phyloP scores from a whole-genome alignment of 768 basidiomycete genomes.

The Clitopilus hobsonii region DNA sequence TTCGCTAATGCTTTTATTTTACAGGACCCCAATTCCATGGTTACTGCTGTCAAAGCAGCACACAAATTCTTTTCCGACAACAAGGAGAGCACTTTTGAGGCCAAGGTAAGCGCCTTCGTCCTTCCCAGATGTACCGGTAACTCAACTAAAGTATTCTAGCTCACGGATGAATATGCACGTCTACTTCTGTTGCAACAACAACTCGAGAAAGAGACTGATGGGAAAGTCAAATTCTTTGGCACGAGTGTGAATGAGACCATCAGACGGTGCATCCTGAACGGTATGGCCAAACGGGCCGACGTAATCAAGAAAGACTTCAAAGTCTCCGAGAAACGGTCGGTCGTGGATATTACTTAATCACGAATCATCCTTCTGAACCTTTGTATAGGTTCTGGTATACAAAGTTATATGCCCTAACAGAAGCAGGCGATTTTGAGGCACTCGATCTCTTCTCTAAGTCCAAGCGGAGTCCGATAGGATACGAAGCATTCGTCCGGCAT shows the following conservation, averaged over 20 bases:
- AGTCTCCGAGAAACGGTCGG: slow-evolving; percentile 88
- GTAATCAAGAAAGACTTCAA: slow-evolving; percentile 87
- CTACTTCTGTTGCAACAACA: slow-evolving; percentile 81
- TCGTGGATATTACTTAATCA: too few species aligned
- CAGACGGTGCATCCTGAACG: slow-evolving; percentile 67
- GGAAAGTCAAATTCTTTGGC: slow-evolving; percentile 77
- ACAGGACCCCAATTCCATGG: slow-evolving; percentile 70
- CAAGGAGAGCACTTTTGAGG: slow-evolving; percentile 86
- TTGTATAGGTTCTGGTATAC: slow-evolving; percentile 88
- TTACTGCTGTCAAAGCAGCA: slow-evolving; percentile 72
- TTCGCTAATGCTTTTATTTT: background rate
- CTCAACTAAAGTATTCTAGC: slow-evolving; percentile 43
- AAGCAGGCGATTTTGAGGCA: slow-evolving; percentile 78
- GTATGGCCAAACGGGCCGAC: slow-evolving; percentile 84
- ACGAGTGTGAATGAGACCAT: slow-evolving; percentile 87
- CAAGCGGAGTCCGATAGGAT: slow-evolving; percentile 91
- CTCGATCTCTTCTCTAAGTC: slow-evolving; percentile 84
- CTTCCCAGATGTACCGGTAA: background rate
- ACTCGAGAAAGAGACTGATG: slow-evolving; percentile 80
- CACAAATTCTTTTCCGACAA: slow-evolving; percentile 95
- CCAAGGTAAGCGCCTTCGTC: slow-evolving; percentile 53
- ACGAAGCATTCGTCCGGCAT: slow-evolving; percentile 83
- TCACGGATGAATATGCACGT: slow-evolving; percentile 82
- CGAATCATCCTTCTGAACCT: background rate
- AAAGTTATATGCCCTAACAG: slow-evolving; percentile 79